Conservation (phyloP, 2,329 filamentous ascomycete genomes). For the Graphilbum fragrans region DNA sequence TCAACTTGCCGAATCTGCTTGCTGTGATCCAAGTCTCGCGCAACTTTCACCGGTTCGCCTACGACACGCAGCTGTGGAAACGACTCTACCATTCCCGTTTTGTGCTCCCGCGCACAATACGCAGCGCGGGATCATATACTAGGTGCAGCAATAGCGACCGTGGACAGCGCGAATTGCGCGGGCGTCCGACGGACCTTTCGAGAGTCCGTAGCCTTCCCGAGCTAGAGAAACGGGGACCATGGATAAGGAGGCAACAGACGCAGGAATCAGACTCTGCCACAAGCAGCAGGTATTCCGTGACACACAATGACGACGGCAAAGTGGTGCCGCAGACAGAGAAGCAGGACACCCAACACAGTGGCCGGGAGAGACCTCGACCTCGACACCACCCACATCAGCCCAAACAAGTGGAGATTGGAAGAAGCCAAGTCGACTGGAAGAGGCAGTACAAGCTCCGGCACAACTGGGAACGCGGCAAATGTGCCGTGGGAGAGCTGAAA, state of each 20-base stretch:
- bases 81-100: slow-evolving; percentile 78
- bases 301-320: too few species aligned
- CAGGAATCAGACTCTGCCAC: too few species aligned
- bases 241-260: too few species aligned
- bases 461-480: slow-evolving; percentile 81
- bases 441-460: slow-evolving; percentile 75
- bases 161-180: slow-evolving; percentile 18
- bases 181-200: too few species aligned
- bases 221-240: too few species aligned
- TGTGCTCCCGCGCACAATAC: slow-evolving; percentile 66
- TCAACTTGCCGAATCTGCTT: slow-evolving; percentile 59
- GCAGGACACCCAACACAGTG: too few species aligned
- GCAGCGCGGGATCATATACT: slow-evolving; percentile 53
- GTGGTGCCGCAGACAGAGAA: too few species aligned
- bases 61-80: slow-evolving; percentile 86
- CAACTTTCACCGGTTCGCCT: slow-evolving; percentile 59
- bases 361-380: not conserved
- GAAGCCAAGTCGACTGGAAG: slow-evolving; percentile 61
- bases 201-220: too few species aligned
- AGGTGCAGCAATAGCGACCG: slow-evolving; percentile 43
- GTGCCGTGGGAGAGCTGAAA: slow-evolving; percentile 65
- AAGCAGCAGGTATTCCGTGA: too few species aligned
- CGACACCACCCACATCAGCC: not conserved
- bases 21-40: slow-evolving; percentile 53
- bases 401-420: too few species aligned